Conservation (phyloP, 495 filamentous ascomycete species). For the Hyaloscypha hepaticicola region DNA sequence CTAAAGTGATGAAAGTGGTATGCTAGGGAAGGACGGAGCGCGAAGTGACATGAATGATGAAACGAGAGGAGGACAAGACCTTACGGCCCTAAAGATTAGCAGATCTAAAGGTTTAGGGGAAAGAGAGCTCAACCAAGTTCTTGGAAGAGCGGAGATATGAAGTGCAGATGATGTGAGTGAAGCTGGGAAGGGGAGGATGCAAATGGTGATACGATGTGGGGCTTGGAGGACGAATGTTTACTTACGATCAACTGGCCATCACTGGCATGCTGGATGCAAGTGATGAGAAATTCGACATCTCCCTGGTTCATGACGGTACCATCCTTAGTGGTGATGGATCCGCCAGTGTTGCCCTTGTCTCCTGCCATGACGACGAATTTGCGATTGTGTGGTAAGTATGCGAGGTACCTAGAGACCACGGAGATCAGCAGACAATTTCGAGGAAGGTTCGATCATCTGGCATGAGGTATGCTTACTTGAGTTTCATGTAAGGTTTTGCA, state of each 20-base stretch:
- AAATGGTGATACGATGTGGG: not conserved
- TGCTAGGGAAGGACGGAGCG: no score
- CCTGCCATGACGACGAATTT: not conserved
- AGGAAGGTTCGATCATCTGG: no score
- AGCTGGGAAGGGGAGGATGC: not conserved
- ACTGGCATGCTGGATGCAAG: not conserved
- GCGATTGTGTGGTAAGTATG: not conserved
- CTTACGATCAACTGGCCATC: constrained; percentile 1
- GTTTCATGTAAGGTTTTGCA: not conserved
- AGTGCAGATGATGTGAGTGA: no score
- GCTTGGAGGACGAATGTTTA: not conserved
- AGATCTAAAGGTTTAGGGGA: no score
- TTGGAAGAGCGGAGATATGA: not conserved
- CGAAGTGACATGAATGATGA: no score
- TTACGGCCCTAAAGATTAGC: not conserved
- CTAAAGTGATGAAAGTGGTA: no score
- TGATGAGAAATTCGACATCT: not conserved
- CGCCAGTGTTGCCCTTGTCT: not conserved
- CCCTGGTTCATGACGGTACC: not conserved
- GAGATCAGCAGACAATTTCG: not conserved
- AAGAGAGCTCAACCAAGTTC: not conserved
- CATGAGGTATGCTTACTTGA: not conserved
- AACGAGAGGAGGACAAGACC: no score
- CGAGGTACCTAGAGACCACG: not conserved
- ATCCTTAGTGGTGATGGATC: not conserved